phyloP scores from a whole-genome alignment of 306 rosid species.

The Betula pendula region DNA sequence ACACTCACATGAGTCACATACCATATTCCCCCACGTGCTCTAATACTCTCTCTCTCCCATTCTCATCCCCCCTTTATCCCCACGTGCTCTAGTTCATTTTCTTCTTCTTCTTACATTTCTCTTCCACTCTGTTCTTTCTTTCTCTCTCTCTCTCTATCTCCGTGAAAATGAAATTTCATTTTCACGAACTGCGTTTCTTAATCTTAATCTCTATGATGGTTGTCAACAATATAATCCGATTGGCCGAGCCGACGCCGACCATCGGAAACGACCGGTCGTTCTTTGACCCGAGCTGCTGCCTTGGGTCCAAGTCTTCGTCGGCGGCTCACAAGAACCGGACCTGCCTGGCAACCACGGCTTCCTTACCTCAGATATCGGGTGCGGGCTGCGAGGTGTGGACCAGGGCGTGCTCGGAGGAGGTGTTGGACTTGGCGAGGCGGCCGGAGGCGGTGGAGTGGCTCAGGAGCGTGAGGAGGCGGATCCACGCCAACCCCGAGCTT shows the following conservation, averaged over 20 bases:
- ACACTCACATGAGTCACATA: neutral
- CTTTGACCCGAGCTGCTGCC: slow-evolving; percentile 31
- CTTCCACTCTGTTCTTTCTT: neutral
- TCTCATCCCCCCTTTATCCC: neutral
- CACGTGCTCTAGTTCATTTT: slow-evolving; percentile 23
- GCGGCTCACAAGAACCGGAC: slow-evolving; percentile 40
- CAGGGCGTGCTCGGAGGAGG: slow-evolving; percentile 59
- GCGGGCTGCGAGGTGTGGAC: slow-evolving; percentile 58
- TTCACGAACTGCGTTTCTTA: neutral
- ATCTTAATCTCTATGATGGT: slow-evolving; percentile 2
- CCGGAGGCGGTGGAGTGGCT: slow-evolving; percentile 74
- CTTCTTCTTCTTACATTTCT: neutral
- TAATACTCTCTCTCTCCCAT: slow-evolving; percentile 6
- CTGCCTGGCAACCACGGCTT: slow-evolving; percentile 1
- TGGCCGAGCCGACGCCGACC: slow-evolving; percentile 26
- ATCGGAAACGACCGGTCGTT: slow-evolving; percentile 22
- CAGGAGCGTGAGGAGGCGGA: slow-evolving; percentile 60
- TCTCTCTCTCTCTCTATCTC: neutral
- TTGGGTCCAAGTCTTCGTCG: slow-evolving; percentile 16
- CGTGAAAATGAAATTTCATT: slow-evolving; percentile 36
- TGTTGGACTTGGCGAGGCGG: slow-evolving; percentile 54
- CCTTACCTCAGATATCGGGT: neutral
- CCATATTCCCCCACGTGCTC: slow-evolving; percentile 38
- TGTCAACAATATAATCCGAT: neutral
- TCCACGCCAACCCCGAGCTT: slow-evolving; percentile 83